phyloP scores from a whole-genome alignment of 1,284 basidiomycete species.

The Tremellales sp. region DNA sequence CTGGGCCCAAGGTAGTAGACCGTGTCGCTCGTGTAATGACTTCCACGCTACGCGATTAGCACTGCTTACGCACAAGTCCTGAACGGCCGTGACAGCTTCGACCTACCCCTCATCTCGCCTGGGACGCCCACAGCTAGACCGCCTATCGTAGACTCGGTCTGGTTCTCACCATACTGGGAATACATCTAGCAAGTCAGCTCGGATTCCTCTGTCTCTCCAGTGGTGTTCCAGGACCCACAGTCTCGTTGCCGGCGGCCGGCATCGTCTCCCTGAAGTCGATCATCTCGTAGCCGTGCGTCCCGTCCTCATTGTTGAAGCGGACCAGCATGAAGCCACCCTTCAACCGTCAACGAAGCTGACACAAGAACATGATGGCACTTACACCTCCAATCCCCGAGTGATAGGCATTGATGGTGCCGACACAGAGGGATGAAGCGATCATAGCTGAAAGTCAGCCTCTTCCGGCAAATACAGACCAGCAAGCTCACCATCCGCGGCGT shows the following conservation, averaged over 20 bases:
- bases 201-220: background rate
- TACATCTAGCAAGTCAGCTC: constrained; percentile 16
- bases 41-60: constrained; percentile 51
- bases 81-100: background rate
- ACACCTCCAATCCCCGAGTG: constrained; percentile 49
- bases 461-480: background rate
- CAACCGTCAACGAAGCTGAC: background rate
- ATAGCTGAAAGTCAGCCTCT: constrained; percentile 6
- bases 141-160: constrained; percentile 55
- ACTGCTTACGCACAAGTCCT: constrained; percentile 1
- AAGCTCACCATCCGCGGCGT: constrained; percentile 43
- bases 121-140: constrained; percentile 78
- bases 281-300: constrained; percentile 35
- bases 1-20: constrained; percentile 65
- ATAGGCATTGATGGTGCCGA: constrained; percentile 46
- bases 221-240: constrained; percentile 26
- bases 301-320: constrained; percentile 23
- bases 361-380: constrained; percentile 1
- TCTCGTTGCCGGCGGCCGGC: constrained; percentile 44
- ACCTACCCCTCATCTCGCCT: constrained; percentile 68
- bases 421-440: constrained; percentile 45
- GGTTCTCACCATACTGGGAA: constrained; percentile 18
- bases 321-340: constrained; percentile 28
- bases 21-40: constrained; percentile 68
- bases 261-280: constrained; percentile 50